Evolutionary conservation across 73 alveolate genomes (phyloP).

Genomic region (Effrenium voratum): DNA sequence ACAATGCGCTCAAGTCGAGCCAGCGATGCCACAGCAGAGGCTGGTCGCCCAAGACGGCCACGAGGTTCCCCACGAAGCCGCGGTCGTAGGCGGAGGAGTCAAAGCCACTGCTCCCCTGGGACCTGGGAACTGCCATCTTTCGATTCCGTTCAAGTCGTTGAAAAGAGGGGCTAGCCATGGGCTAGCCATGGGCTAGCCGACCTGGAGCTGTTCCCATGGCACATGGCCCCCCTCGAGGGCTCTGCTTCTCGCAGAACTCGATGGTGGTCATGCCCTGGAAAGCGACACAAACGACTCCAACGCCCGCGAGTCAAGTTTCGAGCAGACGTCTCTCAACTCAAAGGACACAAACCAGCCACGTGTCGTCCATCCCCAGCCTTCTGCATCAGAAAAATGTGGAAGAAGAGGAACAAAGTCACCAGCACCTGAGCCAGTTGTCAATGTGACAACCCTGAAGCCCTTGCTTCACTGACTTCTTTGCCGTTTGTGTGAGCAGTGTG

Average conservation of each 20-base stretch:
- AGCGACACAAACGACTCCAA: background rate
- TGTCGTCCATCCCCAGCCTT: background rate
- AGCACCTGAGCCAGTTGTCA: background rate
- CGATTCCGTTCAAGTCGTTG: no score
- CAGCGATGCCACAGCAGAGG: constrained; percentile 21
- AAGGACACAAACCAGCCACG: background rate
- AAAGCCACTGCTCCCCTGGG: constrained; percentile 51
- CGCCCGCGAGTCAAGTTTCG: background rate
- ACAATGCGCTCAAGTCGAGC: background rate
- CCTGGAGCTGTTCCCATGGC: no score
- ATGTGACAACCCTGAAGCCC: background rate
- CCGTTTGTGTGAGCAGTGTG: background rate
- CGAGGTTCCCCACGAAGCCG: constrained; percentile 42
- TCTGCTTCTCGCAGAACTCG: constrained; percentile 96
- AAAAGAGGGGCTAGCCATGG: no score
- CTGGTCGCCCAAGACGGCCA: constrained; percentile 64
- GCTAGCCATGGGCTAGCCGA: no score
- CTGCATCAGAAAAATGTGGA: constrained; percentile 70
- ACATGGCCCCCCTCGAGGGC: background rate
- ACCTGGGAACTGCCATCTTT: background rate
- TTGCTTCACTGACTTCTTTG: background rate
- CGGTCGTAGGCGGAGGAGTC: constrained; percentile 74
- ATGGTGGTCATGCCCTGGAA: constrained; percentile 95
- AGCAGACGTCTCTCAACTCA: background rate
- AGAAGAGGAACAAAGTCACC: constrained; percentile 45